These are phyloP conservation scores for Cystoisospora suis DNA, from an alignment of 169 alveolate species.

Conservation along the genomic window DNA sequence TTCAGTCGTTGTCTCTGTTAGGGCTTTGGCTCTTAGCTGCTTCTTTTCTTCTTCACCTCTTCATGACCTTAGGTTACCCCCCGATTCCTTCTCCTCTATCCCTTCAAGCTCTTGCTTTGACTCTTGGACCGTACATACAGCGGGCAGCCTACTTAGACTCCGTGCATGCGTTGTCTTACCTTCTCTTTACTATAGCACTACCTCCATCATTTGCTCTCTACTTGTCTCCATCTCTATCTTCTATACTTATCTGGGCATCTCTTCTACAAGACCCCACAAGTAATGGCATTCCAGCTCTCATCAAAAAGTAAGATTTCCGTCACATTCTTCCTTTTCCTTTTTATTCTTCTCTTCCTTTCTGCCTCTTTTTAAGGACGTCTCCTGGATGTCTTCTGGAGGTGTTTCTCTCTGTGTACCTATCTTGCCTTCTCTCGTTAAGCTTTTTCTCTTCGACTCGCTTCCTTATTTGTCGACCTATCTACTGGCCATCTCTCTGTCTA, in stretches of 20 bases:
- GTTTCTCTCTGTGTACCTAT: too few species aligned
- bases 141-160: background rate
- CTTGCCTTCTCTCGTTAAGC: too few species aligned
- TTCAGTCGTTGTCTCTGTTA: background rate
- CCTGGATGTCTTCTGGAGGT: too few species aligned
- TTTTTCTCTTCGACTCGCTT: too few species aligned
- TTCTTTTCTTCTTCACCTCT: background rate
- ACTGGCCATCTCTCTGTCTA: too few species aligned
- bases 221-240: background rate
- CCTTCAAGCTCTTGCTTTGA: background rate
- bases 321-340: too few species aligned
- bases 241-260: background rate
- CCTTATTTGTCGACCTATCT: too few species aligned
- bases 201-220: background rate
- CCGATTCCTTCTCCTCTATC: background rate
- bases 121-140: background rate
- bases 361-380: too few species aligned
- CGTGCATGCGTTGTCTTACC: background rate
- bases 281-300: slow-evolving; percentile 11
- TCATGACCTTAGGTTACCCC: background rate
- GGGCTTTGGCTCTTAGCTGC: background rate
- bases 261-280: background rate
- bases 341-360: too few species aligned
- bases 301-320: background rate
- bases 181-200: background rate